Conservation (phyloP, 73 alveolate species). For the Paramecium biaurelia region DNA sequence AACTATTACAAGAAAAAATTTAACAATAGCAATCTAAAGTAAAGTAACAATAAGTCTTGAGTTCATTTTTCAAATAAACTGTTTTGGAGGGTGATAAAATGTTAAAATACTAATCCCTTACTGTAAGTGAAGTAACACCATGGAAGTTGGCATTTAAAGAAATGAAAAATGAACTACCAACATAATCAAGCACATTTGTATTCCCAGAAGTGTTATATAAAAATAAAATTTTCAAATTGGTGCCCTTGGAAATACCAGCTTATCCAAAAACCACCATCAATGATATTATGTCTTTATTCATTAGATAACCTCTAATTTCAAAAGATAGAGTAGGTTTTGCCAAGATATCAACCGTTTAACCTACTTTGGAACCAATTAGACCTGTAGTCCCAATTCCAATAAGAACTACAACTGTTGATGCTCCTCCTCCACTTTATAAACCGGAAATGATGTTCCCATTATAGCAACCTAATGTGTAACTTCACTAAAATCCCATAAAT, state of each 20-base stretch:
- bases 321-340: constrained; percentile 28
- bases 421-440: background rate
- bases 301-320: background rate
- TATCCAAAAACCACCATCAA: background rate
- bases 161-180: background rate
- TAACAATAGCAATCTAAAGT: background rate
- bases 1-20: background rate
- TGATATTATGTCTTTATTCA: background rate
- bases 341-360: background rate
- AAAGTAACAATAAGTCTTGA: background rate
- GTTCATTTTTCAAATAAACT: background rate
- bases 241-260: background rate
- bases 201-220: background rate
- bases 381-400: background rate
- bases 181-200: background rate
- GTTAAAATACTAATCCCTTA: background rate
- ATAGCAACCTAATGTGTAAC: background rate
- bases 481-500: background rate
- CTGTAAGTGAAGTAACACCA: constrained; percentile 5
- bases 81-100: constrained; percentile 2
- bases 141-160: constrained; percentile 20
- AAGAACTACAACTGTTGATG: background rate
- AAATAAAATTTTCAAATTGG: background rate
- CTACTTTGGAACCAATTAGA: background rate
- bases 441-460: constrained; percentile 44